A percentile compares a stretch with the other conserved stretches of the same genome.
Conservation (phyloP, 2,329 filamentous ascomycete species). For the Aspergillus sojae region DNA sequence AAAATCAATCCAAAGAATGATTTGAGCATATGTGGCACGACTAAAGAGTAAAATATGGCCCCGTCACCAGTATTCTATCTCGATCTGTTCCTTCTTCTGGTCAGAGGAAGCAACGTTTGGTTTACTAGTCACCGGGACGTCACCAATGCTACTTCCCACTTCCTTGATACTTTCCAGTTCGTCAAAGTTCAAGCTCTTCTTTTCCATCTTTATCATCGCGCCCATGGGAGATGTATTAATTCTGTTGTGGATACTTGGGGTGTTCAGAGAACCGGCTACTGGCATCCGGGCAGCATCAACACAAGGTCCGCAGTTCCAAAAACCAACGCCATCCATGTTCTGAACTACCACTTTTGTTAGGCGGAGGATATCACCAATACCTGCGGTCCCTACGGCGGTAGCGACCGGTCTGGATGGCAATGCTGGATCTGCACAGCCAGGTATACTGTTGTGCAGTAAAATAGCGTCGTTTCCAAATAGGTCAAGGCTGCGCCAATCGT, state of each 20-base stretch:
- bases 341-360: constrained; percentile 36
- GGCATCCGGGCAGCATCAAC: background rate
- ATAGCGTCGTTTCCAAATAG: constrained; percentile 32
- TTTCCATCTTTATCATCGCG: background rate
- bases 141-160: constrained; percentile 18
- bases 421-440: background rate
- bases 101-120: background rate
- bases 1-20: background rate
- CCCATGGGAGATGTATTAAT: background rate
- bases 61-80: constrained; percentile 16
- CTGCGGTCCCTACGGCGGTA: constrained; percentile 28
- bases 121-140: background rate
- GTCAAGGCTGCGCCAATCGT: constrained; percentile 33
- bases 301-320: constrained; percentile 25
- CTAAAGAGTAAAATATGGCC: no score
- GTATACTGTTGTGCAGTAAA: constrained; percentile 14
- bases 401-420: constrained; percentile 21
- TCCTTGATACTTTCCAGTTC: constrained; percentile 26
- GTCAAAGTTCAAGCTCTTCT: constrained; percentile 17
- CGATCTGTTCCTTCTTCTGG: constrained; percentile 1
- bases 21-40: background rate
- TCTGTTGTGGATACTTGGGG: background rate
- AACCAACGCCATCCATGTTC: constrained; percentile 43
- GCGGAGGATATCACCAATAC: constrained; percentile 32
- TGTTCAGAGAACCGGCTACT: background rate